These are phyloP conservation scores for Penicillium samsonianum DNA, from an alignment of 495 filamentous ascomycete species.

Conservation along the genomic window DNA sequence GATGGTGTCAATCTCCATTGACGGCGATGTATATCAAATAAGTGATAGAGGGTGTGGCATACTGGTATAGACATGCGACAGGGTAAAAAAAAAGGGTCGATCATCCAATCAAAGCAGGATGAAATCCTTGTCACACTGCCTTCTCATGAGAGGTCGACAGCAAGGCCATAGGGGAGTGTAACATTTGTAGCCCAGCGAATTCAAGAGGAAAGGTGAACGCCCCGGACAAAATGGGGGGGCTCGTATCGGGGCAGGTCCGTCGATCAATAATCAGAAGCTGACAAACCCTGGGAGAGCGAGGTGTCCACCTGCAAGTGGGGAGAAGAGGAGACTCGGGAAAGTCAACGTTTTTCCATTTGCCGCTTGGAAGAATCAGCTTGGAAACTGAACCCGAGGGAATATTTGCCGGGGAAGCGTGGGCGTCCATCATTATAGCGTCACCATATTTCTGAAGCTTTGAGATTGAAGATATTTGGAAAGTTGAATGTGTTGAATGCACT, in stretches of 20 bases:
- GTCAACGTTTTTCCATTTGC: conserved; percentile 10
- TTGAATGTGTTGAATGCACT: background rate
- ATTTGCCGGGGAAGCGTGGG: background rate
- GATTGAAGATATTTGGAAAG: background rate
- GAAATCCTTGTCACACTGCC: conserved; percentile 20
- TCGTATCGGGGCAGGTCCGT: conserved; percentile 6
- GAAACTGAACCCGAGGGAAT: background rate
- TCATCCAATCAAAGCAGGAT: conserved; percentile 1
- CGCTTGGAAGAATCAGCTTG: background rate
- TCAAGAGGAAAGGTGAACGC: conserved; percentile 2
- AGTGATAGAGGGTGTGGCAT: conserved; percentile 40
- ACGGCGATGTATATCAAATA: conserved; percentile 33
- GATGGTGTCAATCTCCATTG: conserved; percentile 50
- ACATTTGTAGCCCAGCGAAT: conserved; percentile 9
- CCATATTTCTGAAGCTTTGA: background rate
- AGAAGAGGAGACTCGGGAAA: conserved; percentile 6
- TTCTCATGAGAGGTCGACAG: conserved; percentile 20
- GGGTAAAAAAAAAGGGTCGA: background rate
- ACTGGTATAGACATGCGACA: conserved; percentile 30
- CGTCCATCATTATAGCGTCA: background rate
- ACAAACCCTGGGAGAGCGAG: conserved; percentile 21
- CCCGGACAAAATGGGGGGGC: conserved; percentile 11
- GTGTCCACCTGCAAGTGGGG: conserved; percentile 13
- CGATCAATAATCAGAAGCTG: conserved; percentile 32
- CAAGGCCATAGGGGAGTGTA: conserved; percentile 28